Evolutionary conservation across 2,329 filamentous ascomycete species (phyloP), one percentile per base, ranked within the genome.

Genomic region (Fusarium brevicatenulatum): DNA sequence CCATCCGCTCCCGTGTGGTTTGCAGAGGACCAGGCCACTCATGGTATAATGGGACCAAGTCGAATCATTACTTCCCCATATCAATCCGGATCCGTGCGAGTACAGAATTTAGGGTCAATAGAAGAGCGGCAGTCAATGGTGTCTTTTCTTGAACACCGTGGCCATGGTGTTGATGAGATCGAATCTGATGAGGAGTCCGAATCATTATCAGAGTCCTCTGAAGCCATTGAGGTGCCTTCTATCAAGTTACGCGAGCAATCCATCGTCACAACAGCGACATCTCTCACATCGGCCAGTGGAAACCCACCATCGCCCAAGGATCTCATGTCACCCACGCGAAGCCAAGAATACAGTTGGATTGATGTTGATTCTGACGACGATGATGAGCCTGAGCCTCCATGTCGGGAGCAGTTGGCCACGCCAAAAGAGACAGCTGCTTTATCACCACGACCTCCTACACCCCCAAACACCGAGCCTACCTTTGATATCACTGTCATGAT

Each of bases 1-100:
- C 88, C 88, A 2, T 78, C 80, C 16, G 78, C 78, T 40, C 76
- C 78, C 7, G 76, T 86, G 21, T 81, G 81, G 9, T 77, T 76
- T 21, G 77, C 79, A 10, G 79, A 80, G 57, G 70, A 71, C 39
- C 66, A 71, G 19, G 50, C 54, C 36, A 59, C 50, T 40, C 68
- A 72, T 32, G 71, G 60, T 8, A 58, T 67, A 52, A 55, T 72
- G 34, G 66, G 70, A 36, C 63, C 74, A 5, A 66, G 68, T 13
- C 76, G 78, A 36, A 63, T 74, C 8, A 63, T 67, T 10, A 74
- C 74, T 32, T 78, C 78, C 3, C 76, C 79, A 9, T 80, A 79
- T 36, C 77, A 77, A n/a, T 72, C 78, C 7, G 76, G 78, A 4
- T 80, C 80, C 7, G 63, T 78, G 9, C 74, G 78, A 44, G 76